A percentile compares a stretch with the other conserved stretches of the same genome.
phyloP scores from a whole-genome alignment of 208 protist species.

The Trichomonas gallinae region DNA sequence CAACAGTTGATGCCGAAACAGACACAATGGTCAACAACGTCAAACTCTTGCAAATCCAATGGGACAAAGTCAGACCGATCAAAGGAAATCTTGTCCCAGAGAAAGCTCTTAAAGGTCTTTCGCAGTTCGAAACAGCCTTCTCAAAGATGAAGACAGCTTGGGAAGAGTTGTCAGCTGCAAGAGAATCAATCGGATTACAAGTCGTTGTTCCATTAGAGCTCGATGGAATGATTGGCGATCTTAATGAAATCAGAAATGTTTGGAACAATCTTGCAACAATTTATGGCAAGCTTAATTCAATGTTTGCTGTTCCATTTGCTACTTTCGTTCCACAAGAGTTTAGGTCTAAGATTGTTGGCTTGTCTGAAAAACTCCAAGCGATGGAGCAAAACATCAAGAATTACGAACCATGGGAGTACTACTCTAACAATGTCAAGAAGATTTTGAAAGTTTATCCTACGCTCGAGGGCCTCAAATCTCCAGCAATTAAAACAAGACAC shows the following conservation, averaged over 20 bases:
- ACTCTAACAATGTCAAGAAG: not conserved
- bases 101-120: not conserved
- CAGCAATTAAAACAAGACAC: not conserved
- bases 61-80: not conserved
- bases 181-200: not conserved
- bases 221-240: not conserved
- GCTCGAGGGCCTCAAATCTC: not conserved
- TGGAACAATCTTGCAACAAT: not conserved
- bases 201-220: not conserved
- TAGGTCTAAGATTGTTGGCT: not conserved
- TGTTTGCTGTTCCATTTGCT: not conserved
- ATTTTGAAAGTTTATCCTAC: not conserved
- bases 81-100: not conserved
- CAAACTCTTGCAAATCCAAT: not conserved
- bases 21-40: not conserved
- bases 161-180: not conserved
- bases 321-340: not conserved
- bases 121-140: not conserved
- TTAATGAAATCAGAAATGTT: not conserved
- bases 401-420: slow-evolving; percentile 5
- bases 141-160: not conserved
- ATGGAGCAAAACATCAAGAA: not conserved
- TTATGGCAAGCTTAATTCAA: not conserved
- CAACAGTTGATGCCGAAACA: not conserved
- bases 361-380: not conserved